A percentile compares a stretch with the other conserved stretches of the same genome.
These are phyloP conservation scores for Starmerella floris DNA, from an alignment of 805 yeast genomes.

Conservation along the genomic window DNA sequence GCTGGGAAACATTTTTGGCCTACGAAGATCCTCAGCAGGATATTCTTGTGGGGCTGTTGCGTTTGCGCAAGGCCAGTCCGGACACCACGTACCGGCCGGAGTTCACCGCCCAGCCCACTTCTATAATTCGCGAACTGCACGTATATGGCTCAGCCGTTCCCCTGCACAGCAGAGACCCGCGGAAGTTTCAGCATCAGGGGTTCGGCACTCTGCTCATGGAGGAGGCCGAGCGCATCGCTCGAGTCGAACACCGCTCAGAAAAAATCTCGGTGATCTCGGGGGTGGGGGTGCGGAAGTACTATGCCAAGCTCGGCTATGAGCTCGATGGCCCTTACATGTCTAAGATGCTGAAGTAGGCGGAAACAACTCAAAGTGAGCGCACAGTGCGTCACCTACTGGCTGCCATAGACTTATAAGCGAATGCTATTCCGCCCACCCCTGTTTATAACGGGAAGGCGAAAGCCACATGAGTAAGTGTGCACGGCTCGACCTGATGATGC, in stretches of 20 bases:
- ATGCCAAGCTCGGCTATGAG: slow-evolving; percentile 78
- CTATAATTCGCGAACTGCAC: slow-evolving; percentile 91
- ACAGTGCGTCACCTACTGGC: too few relatives aligned
- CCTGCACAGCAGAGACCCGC: slow-evolving; percentile 86
- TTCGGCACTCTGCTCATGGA: slow-evolving; percentile 96
- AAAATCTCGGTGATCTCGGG: slow-evolving; percentile 93
- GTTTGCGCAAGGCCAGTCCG: slow-evolving; percentile 79
- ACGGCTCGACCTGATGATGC: too few relatives aligned
- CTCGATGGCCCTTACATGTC: slow-evolving; percentile 98
- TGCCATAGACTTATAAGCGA: too few relatives aligned
- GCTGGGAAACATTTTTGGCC: slow-evolving; percentile 89
- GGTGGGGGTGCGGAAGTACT: slow-evolving; percentile 94
- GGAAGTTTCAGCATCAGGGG: slow-evolving; percentile 98
- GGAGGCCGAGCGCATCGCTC: slow-evolving; percentile 92
- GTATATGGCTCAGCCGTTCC: slow-evolving; percentile 98
- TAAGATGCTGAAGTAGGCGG: slow-evolving; percentile 36
- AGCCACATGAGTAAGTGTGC: too few relatives aligned
- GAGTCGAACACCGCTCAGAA: slow-evolving; percentile 83
- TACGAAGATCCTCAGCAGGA: slow-evolving; percentile 97
- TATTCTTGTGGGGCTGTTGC: slow-evolving; percentile 76
- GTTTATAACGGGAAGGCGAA: too few relatives aligned
- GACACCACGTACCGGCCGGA: slow-evolving; percentile 86
- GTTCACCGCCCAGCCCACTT: slow-evolving; percentile 67
- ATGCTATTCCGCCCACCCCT: too few relatives aligned
- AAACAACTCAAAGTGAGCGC: too few relatives aligned